Base-by-base conservation (phyloP, 805 yeast genomes). In the Candida verbasci region DNA sequence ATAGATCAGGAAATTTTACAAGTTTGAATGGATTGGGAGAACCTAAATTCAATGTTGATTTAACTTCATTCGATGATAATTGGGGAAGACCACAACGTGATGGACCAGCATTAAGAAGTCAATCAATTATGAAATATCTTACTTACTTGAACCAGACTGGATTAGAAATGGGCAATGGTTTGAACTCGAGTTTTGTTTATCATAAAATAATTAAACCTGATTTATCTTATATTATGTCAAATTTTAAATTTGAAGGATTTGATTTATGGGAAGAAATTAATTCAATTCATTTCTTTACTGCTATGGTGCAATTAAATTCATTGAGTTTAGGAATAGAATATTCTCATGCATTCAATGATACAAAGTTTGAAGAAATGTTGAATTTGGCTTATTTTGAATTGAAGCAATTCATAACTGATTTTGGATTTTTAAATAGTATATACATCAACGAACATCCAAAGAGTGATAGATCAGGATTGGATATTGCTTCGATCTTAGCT, bases 71-170 rank as follows among this genome's bases (percentile, higher is more conserved):
- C 49, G 56, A 57, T 5, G 80, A 64, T 2, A 55, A 65, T 24
- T 91, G 97, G 97, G 97, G 97, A 2, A 70, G 97, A 47, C 97
- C 97, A 1, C 97, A 91, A 60, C 74, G 87, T 41, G 97, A 91
- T 56, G 97, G 97, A 0, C 96, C 97, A 1, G 89, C 94, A 1
- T 67, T 91, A 39, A 71, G 97, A 48, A 71, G 80, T 9, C 70
- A 82, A 38, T 72, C 95, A 1, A 68, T 81, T 16, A 56, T 75
- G 25, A 58, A 63, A 16, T 47, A 71, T 3, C 56, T 80, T 40
- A 16, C 20, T 3, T 33, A 16, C 18, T 17, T 33, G 24, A 33
- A 33, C 25, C 9, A 21, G 22, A 27, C 28, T 3, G 12, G 15
- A 6, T 4, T 2, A 6, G 12, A 23, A 2, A 21, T 24, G 6